Evolutionary conservation across 2,329 filamentous ascomycete genomes (phyloP).

Genomic region (Mycosphaerella arachidis): DNA sequence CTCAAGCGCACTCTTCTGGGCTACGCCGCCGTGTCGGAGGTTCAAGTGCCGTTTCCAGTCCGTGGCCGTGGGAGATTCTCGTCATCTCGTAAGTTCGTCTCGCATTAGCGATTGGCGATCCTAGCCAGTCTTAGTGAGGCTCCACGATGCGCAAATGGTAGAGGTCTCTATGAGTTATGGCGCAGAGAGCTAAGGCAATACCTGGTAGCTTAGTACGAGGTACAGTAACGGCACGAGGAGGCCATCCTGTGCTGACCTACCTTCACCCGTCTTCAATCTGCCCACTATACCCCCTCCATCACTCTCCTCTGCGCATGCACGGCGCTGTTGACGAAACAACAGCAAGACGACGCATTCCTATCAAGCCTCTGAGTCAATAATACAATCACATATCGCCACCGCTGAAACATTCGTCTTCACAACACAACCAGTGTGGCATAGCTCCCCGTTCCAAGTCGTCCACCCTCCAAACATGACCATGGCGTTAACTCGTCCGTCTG

Average conservation of each 20-base stretch:
- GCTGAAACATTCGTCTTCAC: background rate
- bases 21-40: constrained; percentile 6
- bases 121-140: constrained; percentile 17
- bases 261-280: constrained; percentile 4
- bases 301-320: background rate
- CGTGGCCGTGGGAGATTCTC: constrained; percentile 9
- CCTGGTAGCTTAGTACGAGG: constrained; percentile 17
- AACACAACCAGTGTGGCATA: background rate
- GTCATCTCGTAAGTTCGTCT: constrained; percentile 8
- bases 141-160: constrained; percentile 10
- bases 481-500: constrained; percentile 22
- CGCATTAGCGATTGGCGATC: constrained; percentile 13
- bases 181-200: constrained; percentile 19
- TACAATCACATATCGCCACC: background rate
- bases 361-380: background rate
- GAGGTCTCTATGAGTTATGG: constrained; percentile 16
- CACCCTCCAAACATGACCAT: constrained; percentile 22
- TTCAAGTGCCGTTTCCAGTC: constrained; percentile 10
- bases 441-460: background rate
- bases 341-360: background rate
- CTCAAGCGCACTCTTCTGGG: constrained; percentile 4
- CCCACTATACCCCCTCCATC: constrained; percentile 2
- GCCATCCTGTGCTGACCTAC: constrained; percentile 3
- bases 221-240: constrained; percentile 12
- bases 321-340: background rate